phyloP scores from a whole-genome alignment of 805 yeast species.

The Allodekkera sacchari region DNA sequence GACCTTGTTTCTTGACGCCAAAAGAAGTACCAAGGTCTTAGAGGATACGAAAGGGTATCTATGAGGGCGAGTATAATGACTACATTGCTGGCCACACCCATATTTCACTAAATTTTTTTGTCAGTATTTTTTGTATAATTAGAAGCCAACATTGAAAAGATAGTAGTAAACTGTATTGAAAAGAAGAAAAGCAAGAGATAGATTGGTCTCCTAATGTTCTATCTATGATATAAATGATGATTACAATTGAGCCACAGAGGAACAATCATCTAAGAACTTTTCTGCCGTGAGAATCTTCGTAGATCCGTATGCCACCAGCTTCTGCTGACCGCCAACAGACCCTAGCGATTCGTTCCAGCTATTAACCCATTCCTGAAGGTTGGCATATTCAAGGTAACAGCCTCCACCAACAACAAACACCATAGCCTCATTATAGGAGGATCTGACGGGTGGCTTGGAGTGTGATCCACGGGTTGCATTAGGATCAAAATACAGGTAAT shows the following conservation, averaged over 20 bases:
- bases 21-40: conserved; percentile 80
- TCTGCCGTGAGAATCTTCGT: conserved; percentile 67
- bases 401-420: conserved; percentile 98
- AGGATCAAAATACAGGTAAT: conserved; percentile 87
- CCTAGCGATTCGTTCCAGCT: conserved; percentile 11
- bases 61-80: not conserved
- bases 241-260: too few relatives aligned
- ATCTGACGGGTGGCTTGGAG: conserved; percentile 81
- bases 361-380: conserved; percentile 78
- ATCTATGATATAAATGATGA: too few relatives aligned
- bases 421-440: conserved; percentile 67
- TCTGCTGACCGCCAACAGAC: conserved; percentile 20
- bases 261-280: conserved; percentile 61
- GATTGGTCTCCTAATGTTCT: too few relatives aligned
- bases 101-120: not conserved
- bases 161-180: too few relatives aligned
- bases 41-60: conserved; percentile 38
- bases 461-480: conserved; percentile 79
- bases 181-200: too few relatives aligned
- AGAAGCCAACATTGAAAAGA: conserved; percentile 1
- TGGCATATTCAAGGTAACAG: conserved; percentile 87
- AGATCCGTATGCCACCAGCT: conserved; percentile 76
- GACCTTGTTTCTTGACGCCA: conserved; percentile 78
- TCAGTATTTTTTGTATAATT: conserved; percentile 4
- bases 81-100: not conserved